Evolutionary conservation across 1,284 basidiomycete species (phyloP).

Genomic region (Microbotryum violaceum): DNA sequence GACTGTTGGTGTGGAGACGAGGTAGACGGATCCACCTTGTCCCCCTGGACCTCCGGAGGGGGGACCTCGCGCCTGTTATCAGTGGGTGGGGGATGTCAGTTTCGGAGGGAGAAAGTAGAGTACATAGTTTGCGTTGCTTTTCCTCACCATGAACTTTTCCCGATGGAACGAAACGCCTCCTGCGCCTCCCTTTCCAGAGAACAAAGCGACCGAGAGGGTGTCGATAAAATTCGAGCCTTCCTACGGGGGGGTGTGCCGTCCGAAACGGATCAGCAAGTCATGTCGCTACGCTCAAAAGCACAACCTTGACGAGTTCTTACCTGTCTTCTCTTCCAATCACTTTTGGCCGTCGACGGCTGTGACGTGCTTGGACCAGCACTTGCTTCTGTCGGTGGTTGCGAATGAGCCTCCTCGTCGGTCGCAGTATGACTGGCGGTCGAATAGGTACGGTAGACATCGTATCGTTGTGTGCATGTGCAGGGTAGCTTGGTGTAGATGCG

Average conservation of each 20-base stretch:
- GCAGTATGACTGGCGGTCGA: too few species aligned
- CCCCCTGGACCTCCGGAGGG: conserved; percentile 87
- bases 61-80: conserved; percentile 57
- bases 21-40: conserved; percentile 74
- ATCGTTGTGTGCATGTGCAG: too few species aligned
- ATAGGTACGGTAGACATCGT: too few species aligned
- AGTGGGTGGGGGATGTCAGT: not conserved
- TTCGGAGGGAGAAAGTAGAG: conserved; percentile 34
- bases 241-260: conserved; percentile 9
- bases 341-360: conserved; percentile 1
- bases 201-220: conserved; percentile 8
- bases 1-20: conserved; percentile 64
- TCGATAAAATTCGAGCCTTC: conserved; percentile 30
- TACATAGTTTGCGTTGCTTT: conserved; percentile 72
- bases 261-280: not conserved
- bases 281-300: not conserved
- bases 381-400: too few species aligned
- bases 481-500: too few species aligned
- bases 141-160: conserved; percentile 53
- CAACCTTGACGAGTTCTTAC: not conserved
- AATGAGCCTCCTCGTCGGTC: too few species aligned
- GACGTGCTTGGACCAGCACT: too few species aligned
- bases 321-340: conserved; percentile 29
- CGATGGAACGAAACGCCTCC: conserved; percentile 27
- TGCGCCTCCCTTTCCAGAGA: conserved; percentile 17